Conservation (phyloP, 164 flowering plant species). For the Echeveria elegans region DNA sequence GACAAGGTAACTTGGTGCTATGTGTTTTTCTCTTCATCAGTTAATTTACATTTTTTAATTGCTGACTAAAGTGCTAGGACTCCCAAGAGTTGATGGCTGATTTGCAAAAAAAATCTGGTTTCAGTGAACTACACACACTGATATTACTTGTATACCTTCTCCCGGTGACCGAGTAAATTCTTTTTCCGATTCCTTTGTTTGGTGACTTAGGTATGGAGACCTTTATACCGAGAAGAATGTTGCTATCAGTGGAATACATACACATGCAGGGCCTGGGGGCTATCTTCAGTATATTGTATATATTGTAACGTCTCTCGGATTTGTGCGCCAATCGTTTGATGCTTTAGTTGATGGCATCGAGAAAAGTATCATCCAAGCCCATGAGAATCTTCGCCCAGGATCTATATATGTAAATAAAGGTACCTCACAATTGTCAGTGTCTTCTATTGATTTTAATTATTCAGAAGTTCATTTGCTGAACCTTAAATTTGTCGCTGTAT, state of each 20-base stretch:
- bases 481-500: not conserved
- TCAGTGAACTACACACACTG: not conserved
- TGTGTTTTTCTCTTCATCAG: not conserved
- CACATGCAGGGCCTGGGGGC: constrained; percentile 99
- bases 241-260: constrained; percentile 95
- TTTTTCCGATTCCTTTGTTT: not conserved
- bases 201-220: constrained; percentile 62
- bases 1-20: constrained; percentile 45
- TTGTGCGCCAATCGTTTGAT: constrained; percentile 96
- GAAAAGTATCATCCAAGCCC: constrained; percentile 83
- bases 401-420: constrained; percentile 84
- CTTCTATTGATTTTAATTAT: not conserved
- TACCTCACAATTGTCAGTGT: constrained; percentile 11
- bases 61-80: not conserved
- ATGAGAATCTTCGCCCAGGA: constrained; percentile 85
- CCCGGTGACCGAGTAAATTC: not conserved
- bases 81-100: not conserved
- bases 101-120: not conserved
- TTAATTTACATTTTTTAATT: not conserved
- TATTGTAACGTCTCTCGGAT: constrained; percentile 91
- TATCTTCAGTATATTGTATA: constrained; percentile 93
- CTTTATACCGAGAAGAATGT: constrained; percentile 84
- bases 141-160: not conserved
- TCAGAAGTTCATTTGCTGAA: not conserved
- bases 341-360: constrained; percentile 92